phyloP scores from a whole-genome alignment of 345 rosid genomes.

The Balakata baccata region DNA sequence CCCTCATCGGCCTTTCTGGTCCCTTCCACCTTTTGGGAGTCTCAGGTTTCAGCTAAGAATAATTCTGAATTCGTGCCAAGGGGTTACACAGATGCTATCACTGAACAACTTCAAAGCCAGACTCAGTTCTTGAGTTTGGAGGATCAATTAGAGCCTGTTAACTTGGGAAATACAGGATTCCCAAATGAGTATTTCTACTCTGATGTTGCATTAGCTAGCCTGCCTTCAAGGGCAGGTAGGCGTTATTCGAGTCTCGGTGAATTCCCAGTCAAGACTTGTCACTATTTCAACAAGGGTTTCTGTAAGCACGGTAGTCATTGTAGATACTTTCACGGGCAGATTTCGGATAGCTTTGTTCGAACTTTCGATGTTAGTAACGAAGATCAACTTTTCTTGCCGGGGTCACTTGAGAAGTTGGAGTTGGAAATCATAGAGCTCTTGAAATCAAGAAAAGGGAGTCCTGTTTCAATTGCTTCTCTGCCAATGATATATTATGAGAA shows the following conservation, averaged over 20 bases:
- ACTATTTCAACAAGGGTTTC: slow-evolving; percentile 56
- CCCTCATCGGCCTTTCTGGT: slow-evolving; percentile 15
- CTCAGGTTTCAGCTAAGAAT: slow-evolving; percentile 25
- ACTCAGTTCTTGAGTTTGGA: slow-evolving; percentile 41
- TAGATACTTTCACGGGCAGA: slow-evolving; percentile 51
- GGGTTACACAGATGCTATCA: slow-evolving; percentile 27
- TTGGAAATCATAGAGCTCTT: slow-evolving; percentile 50
- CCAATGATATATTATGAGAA: slow-evolving; percentile 63
- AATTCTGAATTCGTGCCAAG: slow-evolving; percentile 21
- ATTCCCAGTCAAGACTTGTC: slow-evolving; percentile 49
- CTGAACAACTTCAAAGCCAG: slow-evolving; percentile 34
- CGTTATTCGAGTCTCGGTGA: slow-evolving; percentile 28
- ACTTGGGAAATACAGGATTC: slow-evolving; percentile 30
- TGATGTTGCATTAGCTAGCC: slow-evolving; percentile 30
- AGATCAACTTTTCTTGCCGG: slow-evolving; percentile 35
- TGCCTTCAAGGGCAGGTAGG: slow-evolving; percentile 27
- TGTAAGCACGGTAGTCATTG: slow-evolving; percentile 67
- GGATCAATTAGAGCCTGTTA: slow-evolving; percentile 37
- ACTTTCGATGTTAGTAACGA: slow-evolving; percentile 34
- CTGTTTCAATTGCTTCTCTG: slow-evolving; percentile 63
- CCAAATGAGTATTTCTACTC: slow-evolving; percentile 31
- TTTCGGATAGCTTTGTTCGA: slow-evolving; percentile 35
- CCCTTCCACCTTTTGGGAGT: slow-evolving; percentile 32
- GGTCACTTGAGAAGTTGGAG: slow-evolving; percentile 51
- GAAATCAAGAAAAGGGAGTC: slow-evolving; percentile 52